Conservation (phyloP, 768 basidiomycete species). For the Pleurotus tuber-regium region DNA sequence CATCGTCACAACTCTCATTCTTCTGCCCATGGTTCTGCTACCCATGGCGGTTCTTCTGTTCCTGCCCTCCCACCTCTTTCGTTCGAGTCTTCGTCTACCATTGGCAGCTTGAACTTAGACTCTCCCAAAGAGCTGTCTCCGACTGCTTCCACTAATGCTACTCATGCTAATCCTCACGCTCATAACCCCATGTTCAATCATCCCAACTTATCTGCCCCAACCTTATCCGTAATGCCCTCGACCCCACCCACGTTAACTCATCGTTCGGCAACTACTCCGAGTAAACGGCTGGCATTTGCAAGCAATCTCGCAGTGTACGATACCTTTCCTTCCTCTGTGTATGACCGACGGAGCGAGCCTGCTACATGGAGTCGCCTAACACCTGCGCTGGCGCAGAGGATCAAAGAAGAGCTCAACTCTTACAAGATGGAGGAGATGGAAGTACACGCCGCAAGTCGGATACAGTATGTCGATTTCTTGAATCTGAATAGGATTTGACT, state of each 20-base stretch:
- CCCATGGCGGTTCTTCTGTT: slow-evolving; percentile 10
- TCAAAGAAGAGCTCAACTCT: slow-evolving; percentile 97
- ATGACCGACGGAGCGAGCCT: slow-evolving; percentile 93
- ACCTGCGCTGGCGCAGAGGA: slow-evolving; percentile 90
- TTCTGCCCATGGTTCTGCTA: slow-evolving; percentile 32
- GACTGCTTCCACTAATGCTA: slow-evolving; percentile 26
- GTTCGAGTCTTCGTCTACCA: slow-evolving; percentile 42
- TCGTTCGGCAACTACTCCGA: slow-evolving; percentile 66
- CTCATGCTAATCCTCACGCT: slow-evolving; percentile 23
- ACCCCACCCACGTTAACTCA: slow-evolving; percentile 54
- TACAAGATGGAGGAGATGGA: slow-evolving; percentile 99
- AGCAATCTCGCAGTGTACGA: slow-evolving; percentile 93
- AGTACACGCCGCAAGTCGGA: slow-evolving; percentile 89
- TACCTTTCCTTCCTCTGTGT: slow-evolving; percentile 89
- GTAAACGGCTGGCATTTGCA: slow-evolving; percentile 83
- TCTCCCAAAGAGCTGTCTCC: slow-evolving; percentile 39
- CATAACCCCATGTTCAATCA: slow-evolving; percentile 67
- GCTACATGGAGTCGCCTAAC: slow-evolving; percentile 97
- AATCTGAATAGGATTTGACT: not conserved
- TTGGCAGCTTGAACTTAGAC: slow-evolving; percentile 21
- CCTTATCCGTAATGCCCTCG: slow-evolving; percentile 58
- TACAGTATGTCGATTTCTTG: slow-evolving; percentile 64
- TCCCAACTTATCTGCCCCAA: slow-evolving; percentile 83
- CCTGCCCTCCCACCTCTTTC: slow-evolving; percentile 52
- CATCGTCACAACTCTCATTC: slow-evolving; percentile 64